These are phyloP conservation scores for Sporothrix globosa DNA, from an alignment of 2,329 filamentous ascomycete genomes.

Conservation along the genomic window DNA sequence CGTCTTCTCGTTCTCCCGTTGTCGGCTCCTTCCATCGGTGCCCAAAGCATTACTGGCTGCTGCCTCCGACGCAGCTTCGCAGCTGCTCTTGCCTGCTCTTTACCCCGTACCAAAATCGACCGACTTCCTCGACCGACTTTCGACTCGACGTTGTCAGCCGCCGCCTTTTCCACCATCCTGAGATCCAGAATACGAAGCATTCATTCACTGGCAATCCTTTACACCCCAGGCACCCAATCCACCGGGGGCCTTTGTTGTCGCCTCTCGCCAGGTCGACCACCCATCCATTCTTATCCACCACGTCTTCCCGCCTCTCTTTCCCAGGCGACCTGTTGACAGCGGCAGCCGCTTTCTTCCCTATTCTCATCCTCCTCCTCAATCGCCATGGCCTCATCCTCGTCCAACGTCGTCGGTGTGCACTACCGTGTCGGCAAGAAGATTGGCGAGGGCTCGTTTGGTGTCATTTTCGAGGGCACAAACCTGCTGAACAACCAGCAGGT, in stretches of 20 bases:
- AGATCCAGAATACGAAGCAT: constrained; percentile 10
- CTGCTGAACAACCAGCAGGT: constrained; percentile 98
- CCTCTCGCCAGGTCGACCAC: neutral
- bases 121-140: constrained; percentile 13
- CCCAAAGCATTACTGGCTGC: constrained; percentile 15
- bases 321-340: constrained; percentile 21
- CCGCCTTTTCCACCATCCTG: constrained; percentile 1
- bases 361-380: neutral
- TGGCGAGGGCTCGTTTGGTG: constrained; percentile 96
- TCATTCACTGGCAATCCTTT: constrained; percentile 2
- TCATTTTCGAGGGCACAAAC: constrained; percentile 98
- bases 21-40: constrained; percentile 13
- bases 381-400: constrained; percentile 82
- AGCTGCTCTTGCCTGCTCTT: constrained; percentile 9
- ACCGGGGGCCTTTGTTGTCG: neutral
- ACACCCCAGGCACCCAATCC: constrained; percentile 5
- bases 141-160: neutral
- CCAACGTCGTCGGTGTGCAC: constrained; percentile 97
- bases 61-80: constrained; percentile 27
- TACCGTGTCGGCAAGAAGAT: constrained; percentile 99
- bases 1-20: neutral
- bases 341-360: neutral
- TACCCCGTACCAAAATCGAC: constrained; percentile 10
- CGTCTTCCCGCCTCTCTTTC: neutral
- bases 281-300: neutral